phyloP scores from a whole-genome alignment of 495 filamentous ascomycete species.

The Platismatia glauca region DNA sequence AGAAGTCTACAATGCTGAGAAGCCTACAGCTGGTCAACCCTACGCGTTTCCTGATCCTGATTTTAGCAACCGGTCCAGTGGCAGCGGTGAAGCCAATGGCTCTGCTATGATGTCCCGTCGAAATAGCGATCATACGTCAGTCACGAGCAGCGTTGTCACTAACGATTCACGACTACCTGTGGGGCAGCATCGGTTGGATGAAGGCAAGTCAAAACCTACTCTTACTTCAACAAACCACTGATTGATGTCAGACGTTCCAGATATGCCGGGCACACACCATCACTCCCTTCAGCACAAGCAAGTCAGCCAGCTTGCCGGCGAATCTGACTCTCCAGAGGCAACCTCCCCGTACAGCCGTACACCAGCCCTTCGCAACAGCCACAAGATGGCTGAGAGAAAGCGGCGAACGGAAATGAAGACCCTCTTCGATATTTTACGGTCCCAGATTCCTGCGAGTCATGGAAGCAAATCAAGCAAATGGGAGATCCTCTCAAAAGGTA shows the following conservation, averaged over 20 bases:
- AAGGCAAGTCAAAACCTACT: conserved; percentile 30
- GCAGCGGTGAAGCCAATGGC: conserved; percentile 39
- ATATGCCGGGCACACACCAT: conserved; percentile 47
- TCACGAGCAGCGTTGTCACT: conserved; percentile 66
- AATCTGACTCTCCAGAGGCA: conserved; percentile 44
- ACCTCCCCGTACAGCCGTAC: conserved; percentile 84
- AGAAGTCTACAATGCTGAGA: conserved; percentile 68
- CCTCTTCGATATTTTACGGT: conserved; percentile 78
- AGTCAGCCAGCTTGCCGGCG: conserved; percentile 55
- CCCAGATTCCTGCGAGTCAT: conserved; percentile 73
- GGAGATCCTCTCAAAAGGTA: conserved; percentile 96
- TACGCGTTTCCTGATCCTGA: conserved; percentile 79
- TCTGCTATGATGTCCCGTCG: conserved; percentile 48
- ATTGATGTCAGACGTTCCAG: conserved; percentile 13
- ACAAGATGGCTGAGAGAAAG: conserved; percentile 94
- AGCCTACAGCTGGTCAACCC: conserved; percentile 71
- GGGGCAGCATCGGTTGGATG: conserved; percentile 58
- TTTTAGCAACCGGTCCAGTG: conserved; percentile 42
- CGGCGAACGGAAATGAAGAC: conserved; percentile 97
- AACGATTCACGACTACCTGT: conserved; percentile 58
- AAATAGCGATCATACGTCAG: conserved; percentile 63
- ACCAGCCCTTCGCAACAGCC: conserved; percentile 86
- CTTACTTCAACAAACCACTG: background rate
- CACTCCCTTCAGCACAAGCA: conserved; percentile 70
- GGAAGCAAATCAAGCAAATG: conserved; percentile 96